These are phyloP conservation scores for Hypomontagnella monticulosa DNA, from an alignment of 495 filamentous ascomycete species.

Conservation along the genomic window DNA sequence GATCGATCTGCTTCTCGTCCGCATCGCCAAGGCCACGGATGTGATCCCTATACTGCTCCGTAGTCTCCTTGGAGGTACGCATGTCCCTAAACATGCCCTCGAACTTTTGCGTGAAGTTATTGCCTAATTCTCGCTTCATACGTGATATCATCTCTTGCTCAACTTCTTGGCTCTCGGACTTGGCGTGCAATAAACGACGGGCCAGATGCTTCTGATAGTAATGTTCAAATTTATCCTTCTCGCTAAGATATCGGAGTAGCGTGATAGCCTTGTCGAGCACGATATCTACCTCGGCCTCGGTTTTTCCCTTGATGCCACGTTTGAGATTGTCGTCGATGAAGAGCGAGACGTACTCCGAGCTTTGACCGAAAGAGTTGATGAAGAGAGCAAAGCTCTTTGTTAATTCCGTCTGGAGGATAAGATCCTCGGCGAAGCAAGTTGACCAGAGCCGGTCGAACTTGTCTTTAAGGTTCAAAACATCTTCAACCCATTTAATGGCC, in stretches of 20 bases:
- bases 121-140: conserved; percentile 95
- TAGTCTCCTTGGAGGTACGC: conserved; percentile 87
- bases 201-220: conserved; percentile 99
- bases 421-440: conserved; percentile 75
- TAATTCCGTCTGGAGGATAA: conserved; percentile 80
- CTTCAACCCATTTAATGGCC: conserved; percentile 95
- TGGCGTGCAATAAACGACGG: conserved; percentile 82
- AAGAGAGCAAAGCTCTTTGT: conserved; percentile 87
- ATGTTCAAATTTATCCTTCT: conserved; percentile 95
- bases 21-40: conserved; percentile 69
- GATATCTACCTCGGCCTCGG: conserved; percentile 85
- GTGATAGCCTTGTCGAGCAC: conserved; percentile 91
- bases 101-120: conserved; percentile 89
- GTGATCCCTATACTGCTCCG: conserved; percentile 74
- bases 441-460: conserved; percentile 86
- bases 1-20: conserved; percentile 74
- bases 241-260: conserved; percentile 83
- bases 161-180: conserved; percentile 85
- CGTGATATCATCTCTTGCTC: conserved; percentile 96
- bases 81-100: conserved; percentile 99
- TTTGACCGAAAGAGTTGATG: conserved; percentile 84
- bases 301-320: conserved; percentile 91
- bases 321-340: conserved; percentile 98
- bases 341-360: conserved; percentile 91
- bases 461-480: conserved; percentile 83